Evolutionary conservation across 768 basidiomycete species (phyloP).

Genomic region (Leccinum obscurum): DNA sequence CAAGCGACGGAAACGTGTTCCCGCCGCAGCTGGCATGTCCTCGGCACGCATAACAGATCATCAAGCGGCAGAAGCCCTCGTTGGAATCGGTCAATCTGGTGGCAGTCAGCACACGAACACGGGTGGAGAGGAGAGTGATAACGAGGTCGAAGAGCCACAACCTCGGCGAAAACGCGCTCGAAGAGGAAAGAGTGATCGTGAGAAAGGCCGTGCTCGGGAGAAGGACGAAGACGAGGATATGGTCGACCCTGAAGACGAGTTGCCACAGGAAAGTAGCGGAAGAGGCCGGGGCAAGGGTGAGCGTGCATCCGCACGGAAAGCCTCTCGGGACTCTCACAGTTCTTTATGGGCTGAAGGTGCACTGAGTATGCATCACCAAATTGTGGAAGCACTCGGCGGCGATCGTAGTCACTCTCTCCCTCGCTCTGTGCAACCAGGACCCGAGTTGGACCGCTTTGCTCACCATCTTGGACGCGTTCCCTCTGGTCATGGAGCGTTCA

Average conservation of each 20-base stretch:
- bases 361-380: slow-evolving; percentile 36
- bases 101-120: slow-evolving; percentile 37
- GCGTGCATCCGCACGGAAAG: slow-evolving; percentile 36
- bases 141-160: slow-evolving; percentile 41
- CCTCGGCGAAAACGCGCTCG: slow-evolving; percentile 62
- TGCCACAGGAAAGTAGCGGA: slow-evolving; percentile 33
- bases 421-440: slow-evolving; percentile 31
- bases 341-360: slow-evolving; percentile 36
- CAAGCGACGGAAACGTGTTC: slow-evolving; percentile 96
- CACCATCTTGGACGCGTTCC: slow-evolving; percentile 37
- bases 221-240: slow-evolving; percentile 51
- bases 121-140: slow-evolving; percentile 44
- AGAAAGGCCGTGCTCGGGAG: slow-evolving; percentile 36
- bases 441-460: slow-evolving; percentile 34
- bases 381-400: slow-evolving; percentile 36
- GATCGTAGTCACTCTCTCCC: slow-evolving; percentile 36
- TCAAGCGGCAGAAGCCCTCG: slow-evolving; percentile 86
- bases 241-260: slow-evolving; percentile 42
- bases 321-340: slow-evolving; percentile 37
- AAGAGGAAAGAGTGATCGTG: slow-evolving; percentile 38
- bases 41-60: slow-evolving; percentile 71
- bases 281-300: slow-evolving; percentile 38
- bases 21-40: slow-evolving; percentile 64
- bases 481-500: slow-evolving; percentile 37
- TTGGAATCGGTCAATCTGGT: slow-evolving; percentile 68